Evolutionary conservation across 2,329 filamentous ascomycete species (phyloP), one percentile per base, ranked within the genome.

Genomic region (Fusarium virguliforme): DNA sequence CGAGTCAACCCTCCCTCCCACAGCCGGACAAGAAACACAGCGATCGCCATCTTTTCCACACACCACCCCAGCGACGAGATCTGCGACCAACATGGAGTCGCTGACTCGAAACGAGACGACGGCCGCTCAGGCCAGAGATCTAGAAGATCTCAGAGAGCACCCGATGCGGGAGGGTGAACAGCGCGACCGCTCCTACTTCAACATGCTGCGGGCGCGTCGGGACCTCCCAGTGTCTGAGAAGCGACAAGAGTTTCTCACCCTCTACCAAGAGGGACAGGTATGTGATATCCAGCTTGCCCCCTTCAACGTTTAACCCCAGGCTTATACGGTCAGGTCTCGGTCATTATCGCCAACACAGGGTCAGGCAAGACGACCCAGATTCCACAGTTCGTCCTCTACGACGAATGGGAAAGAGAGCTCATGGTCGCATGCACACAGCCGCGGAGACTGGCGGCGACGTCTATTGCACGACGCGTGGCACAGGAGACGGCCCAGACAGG

Each of bases 381-480:
- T 12, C 38, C 64, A 1, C 55, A 67, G 41, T 35, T 51, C 10
- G 10, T 67, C 37, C 13, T 54, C 26, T 67, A 22, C 26, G 60
- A 60, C 32, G 64, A 67, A 35, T 61, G 30, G 24, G 51, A 38
- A 1, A 54, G 56, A 38, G 92, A 91, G 6, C 85, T 91, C 79
- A 95, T 94, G 78, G 87, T 97, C n/a, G 94, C 91, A 1, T 96
- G 93, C 76, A 97, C 94, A 0, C 94, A 97, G 75, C 94, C 94
- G 7, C 90, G 94, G 72, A 89, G 94, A 83, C 94, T 97, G 9
- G 94, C 94, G 10, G 94, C 94, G n/a, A 97, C 97, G 93, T 94
- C 91, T 74, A 94, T 97, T 26, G 94, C 94, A 13, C 89, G 92
- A 43, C 93, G 94, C 85, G 94, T 97, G 3, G 92, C 94, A 0